Evolutionary conservation across 352 stramenopile species (phyloP).

Genomic region (Globisporangium paddicum): DNA sequence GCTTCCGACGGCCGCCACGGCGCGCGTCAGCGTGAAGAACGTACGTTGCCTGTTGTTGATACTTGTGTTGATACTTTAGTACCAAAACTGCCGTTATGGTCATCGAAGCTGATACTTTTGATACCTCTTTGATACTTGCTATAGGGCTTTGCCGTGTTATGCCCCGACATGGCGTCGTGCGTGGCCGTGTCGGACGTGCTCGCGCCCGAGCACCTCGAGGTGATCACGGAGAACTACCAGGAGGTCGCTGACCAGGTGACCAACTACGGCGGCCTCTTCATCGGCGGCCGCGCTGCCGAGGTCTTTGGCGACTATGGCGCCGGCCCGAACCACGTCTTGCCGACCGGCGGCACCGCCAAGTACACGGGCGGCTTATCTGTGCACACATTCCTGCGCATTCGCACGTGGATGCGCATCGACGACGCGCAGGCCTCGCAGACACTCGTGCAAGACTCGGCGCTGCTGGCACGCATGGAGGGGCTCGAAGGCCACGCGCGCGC

Average conservation of each 20-base stretch:
- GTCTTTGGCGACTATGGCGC: constrained; percentile 97
- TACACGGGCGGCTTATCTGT: constrained; percentile 98
- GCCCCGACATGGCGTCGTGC: constrained; percentile 56
- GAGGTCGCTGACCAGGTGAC: constrained; percentile 73
- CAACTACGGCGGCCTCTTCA: constrained; percentile 93
- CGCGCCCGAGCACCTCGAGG: constrained; percentile 84
- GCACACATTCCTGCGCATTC: constrained; percentile 97
- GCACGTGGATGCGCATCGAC: constrained; percentile 98
- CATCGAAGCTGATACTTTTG: too few species aligned
- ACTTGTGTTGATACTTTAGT: not conserved
- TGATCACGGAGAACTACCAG: constrained; percentile 89
- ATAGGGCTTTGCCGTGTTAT: constrained; percentile 76
- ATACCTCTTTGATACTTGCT: not conserved
- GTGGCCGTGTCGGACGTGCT: constrained; percentile 86
- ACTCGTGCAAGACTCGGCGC: constrained; percentile 92
- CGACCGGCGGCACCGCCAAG: constrained; percentile 94
- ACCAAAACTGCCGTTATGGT: too few species aligned
- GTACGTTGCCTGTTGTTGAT: constrained; percentile 16
- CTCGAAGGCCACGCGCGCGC: constrained; percentile 79
- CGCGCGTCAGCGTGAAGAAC: constrained; percentile 60
- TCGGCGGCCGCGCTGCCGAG: constrained; percentile 93
- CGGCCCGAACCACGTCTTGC: constrained; percentile 98
- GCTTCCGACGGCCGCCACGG: constrained; percentile 59
- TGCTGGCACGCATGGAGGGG: constrained; percentile 90
- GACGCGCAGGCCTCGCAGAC: constrained; percentile 70